These are phyloP conservation scores for Colletotrichum tropicale DNA, from an alignment of 2,329 filamentous ascomycete genomes.

Conservation along the genomic window DNA sequence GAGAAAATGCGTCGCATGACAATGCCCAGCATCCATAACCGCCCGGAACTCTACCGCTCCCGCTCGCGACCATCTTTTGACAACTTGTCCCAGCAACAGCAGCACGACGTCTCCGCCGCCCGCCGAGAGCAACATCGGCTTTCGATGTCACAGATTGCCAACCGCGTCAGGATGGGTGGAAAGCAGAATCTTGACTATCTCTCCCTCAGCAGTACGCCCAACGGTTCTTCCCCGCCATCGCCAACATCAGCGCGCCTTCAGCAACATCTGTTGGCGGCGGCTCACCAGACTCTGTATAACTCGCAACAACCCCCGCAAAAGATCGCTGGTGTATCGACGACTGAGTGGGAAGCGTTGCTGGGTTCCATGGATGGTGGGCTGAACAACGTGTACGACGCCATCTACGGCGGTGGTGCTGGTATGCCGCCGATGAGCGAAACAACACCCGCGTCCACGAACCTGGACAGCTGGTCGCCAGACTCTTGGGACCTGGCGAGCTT, in stretches of 20 bases:
- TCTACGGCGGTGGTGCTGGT: slow-evolving; percentile 70
- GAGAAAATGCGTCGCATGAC: slow-evolving; percentile 64
- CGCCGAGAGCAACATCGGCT: slow-evolving; percentile 52
- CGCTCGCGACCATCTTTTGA: slow-evolving; percentile 56
- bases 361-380: slow-evolving; percentile 80
- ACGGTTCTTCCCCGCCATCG: slow-evolving; percentile 54
- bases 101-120: slow-evolving; percentile 37
- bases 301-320: slow-evolving; percentile 42
- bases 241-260: slow-evolving; percentile 48
- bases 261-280: slow-evolving; percentile 22
- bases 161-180: slow-evolving; percentile 34
- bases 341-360: slow-evolving; percentile 84
- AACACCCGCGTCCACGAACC: slow-evolving; percentile 38
- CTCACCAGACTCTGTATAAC: slow-evolving; percentile 35
- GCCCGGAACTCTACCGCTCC: slow-evolving; percentile 42
- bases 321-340: slow-evolving; percentile 55
- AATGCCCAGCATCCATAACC: slow-evolving; percentile 44
- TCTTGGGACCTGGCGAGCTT: slow-evolving; percentile 60
- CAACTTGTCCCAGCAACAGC: slow-evolving; percentile 29
- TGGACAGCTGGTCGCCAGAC: slow-evolving; percentile 59
- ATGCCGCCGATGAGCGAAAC: slow-evolving; percentile 51
- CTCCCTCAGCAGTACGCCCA: slow-evolving; percentile 50
- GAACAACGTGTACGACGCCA: slow-evolving; percentile 84
- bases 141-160: slow-evolving; percentile 48
- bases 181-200: slow-evolving; percentile 64